A percentile compares a stretch with the other conserved stretches of the same genome.
Conservation (phyloP, 768 basidiomycete species). For the Lactifluus subvellereus region DNA sequence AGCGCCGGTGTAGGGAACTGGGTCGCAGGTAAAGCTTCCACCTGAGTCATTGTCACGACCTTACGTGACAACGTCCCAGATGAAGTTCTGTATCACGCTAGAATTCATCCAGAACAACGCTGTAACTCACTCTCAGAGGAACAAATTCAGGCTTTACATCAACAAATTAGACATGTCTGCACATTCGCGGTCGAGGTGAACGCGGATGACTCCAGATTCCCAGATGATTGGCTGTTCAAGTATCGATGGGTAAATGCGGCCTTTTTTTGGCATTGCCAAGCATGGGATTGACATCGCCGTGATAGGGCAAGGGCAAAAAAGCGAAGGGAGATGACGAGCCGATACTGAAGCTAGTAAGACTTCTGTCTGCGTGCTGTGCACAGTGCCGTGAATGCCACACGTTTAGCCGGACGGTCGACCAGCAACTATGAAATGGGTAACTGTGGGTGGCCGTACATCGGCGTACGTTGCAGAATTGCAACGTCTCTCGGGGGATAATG, state of each 20-base stretch:
- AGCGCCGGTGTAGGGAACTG: constrained; percentile 80
- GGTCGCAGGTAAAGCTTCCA: constrained; percentile 53
- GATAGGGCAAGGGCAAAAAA: constrained; percentile 56
- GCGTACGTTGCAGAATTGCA: constrained; percentile 67
- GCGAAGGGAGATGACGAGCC: constrained; percentile 27
- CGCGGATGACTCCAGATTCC: constrained; percentile 64
- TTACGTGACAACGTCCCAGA: constrained; percentile 33
- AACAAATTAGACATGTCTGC: constrained; percentile 51
- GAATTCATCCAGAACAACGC: constrained; percentile 66
- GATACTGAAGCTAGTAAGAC: constrained; percentile 42
- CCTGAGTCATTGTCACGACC: not conserved
- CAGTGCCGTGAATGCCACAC: not conserved
- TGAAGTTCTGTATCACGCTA: constrained; percentile 69
- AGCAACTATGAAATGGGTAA: constrained; percentile 71
- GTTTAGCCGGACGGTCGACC: constrained; percentile 57
- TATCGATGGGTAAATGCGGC: constrained; percentile 54
- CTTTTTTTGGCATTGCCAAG: not conserved
- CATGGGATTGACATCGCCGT: constrained; percentile 13
- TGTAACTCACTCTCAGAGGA: constrained; percentile 48
- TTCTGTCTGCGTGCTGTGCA: not conserved
- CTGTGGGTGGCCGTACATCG: constrained; percentile 72
- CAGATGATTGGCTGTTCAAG: constrained; percentile 60
- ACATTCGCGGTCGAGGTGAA: constrained; percentile 57
- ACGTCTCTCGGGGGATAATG: constrained; percentile 23
- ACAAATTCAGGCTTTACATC: constrained; percentile 47